Conservation (phyloP, 139 green algal species). For the Asterochloris erici region DNA sequence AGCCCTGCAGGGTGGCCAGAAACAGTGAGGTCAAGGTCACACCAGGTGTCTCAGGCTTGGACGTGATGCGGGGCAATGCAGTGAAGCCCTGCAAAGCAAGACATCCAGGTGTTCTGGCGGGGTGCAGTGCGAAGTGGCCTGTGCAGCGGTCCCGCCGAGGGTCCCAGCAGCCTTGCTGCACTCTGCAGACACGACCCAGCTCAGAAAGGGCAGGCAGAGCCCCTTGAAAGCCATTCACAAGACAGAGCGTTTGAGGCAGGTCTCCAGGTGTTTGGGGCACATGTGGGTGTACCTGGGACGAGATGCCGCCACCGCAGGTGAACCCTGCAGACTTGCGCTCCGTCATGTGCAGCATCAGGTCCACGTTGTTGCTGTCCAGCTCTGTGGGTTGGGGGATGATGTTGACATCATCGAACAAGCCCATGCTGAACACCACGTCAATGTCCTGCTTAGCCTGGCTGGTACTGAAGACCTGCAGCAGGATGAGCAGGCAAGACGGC, state of each 20-base stretch:
- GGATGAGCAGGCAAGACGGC: too few relatives aligned
- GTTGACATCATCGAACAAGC: slow-evolving; percentile 94
- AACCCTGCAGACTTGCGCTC: slow-evolving; percentile 89
- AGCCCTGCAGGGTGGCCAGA: slow-evolving; percentile 4
- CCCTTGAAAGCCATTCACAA: background rate
- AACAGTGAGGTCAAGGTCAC: background rate
- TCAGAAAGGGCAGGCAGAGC: too few relatives aligned
- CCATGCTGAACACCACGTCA: slow-evolving; percentile 86
- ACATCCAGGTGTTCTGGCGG: too few relatives aligned
- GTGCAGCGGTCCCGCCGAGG: too few relatives aligned
- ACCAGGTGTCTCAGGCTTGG: too few relatives aligned
- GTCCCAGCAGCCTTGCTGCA: too few relatives aligned
- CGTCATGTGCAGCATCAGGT: slow-evolving; percentile 80
- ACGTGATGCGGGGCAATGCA: too few relatives aligned
- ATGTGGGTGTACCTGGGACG: slow-evolving; percentile 23
- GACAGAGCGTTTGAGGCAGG: too few relatives aligned
- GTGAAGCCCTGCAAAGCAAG: too few relatives aligned
- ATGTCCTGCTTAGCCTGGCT: slow-evolving; percentile 77
- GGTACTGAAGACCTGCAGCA: slow-evolving; percentile 71
- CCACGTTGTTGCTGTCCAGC: slow-evolving; percentile 61
- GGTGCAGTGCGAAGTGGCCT: too few relatives aligned
- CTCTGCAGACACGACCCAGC: too few relatives aligned
- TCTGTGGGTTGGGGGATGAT: slow-evolving; percentile 80
- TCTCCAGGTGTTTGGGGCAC: background rate
- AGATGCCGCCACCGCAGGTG: slow-evolving; percentile 78